Conservation (phyloP, 495 filamentous ascomycete genomes). For the Penicillium cosmopolitanum region DNA sequence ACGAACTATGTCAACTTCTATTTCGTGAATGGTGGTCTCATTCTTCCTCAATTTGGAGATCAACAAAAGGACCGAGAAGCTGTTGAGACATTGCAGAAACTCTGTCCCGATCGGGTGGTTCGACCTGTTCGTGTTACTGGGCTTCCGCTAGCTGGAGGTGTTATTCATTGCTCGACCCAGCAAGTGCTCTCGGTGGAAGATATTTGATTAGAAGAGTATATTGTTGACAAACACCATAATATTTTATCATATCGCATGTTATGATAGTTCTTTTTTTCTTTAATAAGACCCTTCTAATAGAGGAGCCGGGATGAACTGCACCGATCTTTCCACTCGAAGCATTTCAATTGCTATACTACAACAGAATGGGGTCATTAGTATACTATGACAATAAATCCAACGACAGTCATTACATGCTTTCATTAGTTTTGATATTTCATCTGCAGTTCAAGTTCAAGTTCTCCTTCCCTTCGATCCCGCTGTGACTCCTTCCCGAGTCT, state of each 20-base stretch:
- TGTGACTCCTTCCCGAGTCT: no score
- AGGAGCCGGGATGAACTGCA: no score
- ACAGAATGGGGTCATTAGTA: no score
- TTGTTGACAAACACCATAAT: neutral
- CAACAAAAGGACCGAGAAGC: conserved; percentile 22
- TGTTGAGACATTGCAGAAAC: conserved; percentile 21
- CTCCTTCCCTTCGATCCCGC: neutral
- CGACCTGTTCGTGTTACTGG: conserved; percentile 29
- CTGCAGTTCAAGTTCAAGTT: neutral
- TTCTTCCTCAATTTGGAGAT: conserved; percentile 33
- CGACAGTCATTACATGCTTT: no score
- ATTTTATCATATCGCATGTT: no score
- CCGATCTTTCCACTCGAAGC: no score
- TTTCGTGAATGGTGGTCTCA: conserved; percentile 31
- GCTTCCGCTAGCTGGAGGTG: conserved; percentile 32
- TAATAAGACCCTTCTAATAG: no score
- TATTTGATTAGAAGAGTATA: neutral
- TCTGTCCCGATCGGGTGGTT: conserved; percentile 26
- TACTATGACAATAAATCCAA: no score
- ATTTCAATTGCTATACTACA: no score
- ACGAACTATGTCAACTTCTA: conserved; percentile 35
- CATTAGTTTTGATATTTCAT: no score
- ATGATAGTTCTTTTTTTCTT: no score
- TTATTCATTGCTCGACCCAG: conserved; percentile 35
- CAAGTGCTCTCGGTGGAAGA: conserved; percentile 16